Base-by-base conservation (phyloP, 73 alveolate species). In the Paramecium sonneborni region DNA sequence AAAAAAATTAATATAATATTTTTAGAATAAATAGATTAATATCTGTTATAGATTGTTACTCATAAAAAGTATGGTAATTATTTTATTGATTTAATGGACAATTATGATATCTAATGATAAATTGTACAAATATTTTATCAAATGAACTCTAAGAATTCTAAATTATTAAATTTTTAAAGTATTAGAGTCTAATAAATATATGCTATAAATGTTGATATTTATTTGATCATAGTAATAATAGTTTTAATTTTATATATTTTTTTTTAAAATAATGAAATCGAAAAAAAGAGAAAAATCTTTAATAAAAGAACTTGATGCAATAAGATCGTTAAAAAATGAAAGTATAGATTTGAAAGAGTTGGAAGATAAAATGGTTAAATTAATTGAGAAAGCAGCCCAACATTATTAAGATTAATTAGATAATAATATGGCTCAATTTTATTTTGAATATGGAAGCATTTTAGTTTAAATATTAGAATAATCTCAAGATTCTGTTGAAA, bases 341-440 rank as follows among this genome's bases (percentile, higher is more conserved):
- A 26, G 55, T 24, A 43, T 44, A 8, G 74, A 79, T 46, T 24
- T 79, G 8, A 38, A 46, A 39, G 76, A 79, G 44, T 46, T 79
- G 55, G 90, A 79, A 44, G 41, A 79, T 2, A 43, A 44, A 11
- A 79, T 79, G 90, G 46, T 34, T 12, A 38, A 30, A 7, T n/a
- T 79, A 43, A 79, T 79, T 21, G 35, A 43, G 26, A 79, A 34
- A 79, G 90, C 90, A 39, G 70, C 90, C 9, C 37, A 43, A 79
- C 21, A 23, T 79, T 79, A 79, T 79, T 12, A 79, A 26, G 90
- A 79, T 79, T 44, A 79, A 46, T 46, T 79, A 14, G 90, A 79
- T 24, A 30, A 79, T 30, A 79, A 79, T 79, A 79, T 79, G 90
- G 72, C 76, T 24, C 26, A 38, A 39, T 79, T 43, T 44, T 79